Evolutionary conservation across 306 rosid species (phyloP).

Genomic region (Cajanus cajan): DNA sequence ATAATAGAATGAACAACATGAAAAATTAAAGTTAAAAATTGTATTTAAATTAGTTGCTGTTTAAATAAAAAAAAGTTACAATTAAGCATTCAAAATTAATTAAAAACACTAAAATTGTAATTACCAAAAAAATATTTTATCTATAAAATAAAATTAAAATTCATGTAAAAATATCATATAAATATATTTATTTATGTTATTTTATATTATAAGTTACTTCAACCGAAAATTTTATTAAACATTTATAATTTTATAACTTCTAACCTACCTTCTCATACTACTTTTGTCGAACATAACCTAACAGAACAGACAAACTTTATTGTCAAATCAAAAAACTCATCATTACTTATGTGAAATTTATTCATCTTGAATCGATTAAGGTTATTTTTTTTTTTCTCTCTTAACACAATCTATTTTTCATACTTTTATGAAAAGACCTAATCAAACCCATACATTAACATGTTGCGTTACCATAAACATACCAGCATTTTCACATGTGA

Average conservation of each 20-base stretch:
- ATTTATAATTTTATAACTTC: neutral
- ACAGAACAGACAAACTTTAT: neutral
- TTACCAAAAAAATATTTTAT: neutral
- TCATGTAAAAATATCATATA: neutral
- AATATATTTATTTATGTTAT: neutral
- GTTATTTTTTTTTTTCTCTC: neutral
- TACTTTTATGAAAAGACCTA: neutral
- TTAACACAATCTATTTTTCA: neutral
- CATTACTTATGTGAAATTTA: neutral
- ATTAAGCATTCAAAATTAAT: neutral
- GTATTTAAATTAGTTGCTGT: neutral
- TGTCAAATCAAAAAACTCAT: neutral
- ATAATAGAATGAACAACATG: neutral
- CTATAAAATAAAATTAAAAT: neutral
- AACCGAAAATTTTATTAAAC: neutral
- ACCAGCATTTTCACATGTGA: slow-evolving; percentile 25
- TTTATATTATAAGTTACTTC: neutral
- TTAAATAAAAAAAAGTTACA: neutral
- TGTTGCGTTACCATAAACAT: slow-evolving; percentile 7
- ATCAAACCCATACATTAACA: neutral
- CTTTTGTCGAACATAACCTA: neutral
- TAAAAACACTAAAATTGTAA: neutral
- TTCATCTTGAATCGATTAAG: neutral
- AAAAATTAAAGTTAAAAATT: neutral
- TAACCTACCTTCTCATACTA: neutral